Evolutionary conservation across 257 asterid species (phyloP), one percentile per base, ranked within the genome.

Genomic region (Oldenlandia corymbosa): DNA sequence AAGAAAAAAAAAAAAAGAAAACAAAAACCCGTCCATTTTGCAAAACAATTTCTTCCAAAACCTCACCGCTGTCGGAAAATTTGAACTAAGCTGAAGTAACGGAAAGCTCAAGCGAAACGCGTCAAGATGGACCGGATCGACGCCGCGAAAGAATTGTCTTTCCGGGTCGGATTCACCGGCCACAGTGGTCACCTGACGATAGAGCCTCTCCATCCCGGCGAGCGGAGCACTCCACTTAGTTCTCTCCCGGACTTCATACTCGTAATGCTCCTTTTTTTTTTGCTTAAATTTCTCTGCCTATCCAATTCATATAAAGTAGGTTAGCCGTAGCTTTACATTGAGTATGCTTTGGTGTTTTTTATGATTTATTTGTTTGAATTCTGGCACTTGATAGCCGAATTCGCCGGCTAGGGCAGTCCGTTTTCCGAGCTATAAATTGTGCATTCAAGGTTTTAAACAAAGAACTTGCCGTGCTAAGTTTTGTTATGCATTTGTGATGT

Each of bases 151-250:
- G 96, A 81, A 34, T 66, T 86, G 2, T 69, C 92, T 30, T 88
- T 86, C 79, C 82, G 95, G 76, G 83, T 91, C 66, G 93, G 93
- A 60, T 91, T 91, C 75, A 83, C 95, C 14, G 98, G 98, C 41
- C 88, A 88, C 77, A 78, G 92, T 54, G 98, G 96, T 52, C 98
- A 91, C 60, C 90, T 88, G 63, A 67, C 75, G 10, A 59, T 91
- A 64, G 95, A 91, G 70, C 96, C 96, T 67, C 86, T 88, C 26
- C 88, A 95, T 7, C 96, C 98, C 5, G 93, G 85, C 58, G 75
- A 86, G 53, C 82, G 88, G 62, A 83, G 71, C 57, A 68, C 23
- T 52, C 84, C 85, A 55, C 82, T 81, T 68, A 81, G 71, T 70
- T 72, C 76, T 13, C 84, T 85, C 23, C 98, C 98, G n/a, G 94